Evolutionary conservation across 2,329 filamentous ascomycete genomes (phyloP).

Genomic region (Epichloe sylvatica): DNA sequence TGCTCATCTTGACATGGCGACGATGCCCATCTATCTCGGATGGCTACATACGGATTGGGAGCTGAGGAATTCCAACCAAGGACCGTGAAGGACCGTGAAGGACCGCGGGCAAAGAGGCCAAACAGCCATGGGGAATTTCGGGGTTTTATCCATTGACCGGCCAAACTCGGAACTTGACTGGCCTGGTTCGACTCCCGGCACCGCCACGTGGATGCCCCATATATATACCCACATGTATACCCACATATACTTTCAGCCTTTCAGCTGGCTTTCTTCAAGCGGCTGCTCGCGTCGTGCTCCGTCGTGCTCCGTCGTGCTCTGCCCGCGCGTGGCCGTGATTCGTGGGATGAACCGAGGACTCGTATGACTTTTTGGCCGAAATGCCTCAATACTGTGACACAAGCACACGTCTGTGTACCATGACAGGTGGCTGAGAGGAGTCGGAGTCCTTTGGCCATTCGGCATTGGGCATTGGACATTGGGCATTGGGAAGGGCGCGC

Average conservation of each 20-base stretch:
- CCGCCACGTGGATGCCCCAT: slow-evolving; percentile 5
- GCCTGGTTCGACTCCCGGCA: not conserved
- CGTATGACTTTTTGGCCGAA: too few species aligned
- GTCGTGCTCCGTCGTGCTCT: too few species aligned
- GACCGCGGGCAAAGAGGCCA: not conserved
- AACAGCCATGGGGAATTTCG: not conserved
- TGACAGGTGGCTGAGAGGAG: too few species aligned
- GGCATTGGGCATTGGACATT: too few species aligned
- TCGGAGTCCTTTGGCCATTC: too few species aligned
- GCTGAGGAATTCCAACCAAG: not conserved
- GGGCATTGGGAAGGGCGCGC: too few species aligned
- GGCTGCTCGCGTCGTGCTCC: too few species aligned
- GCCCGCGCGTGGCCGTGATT: too few species aligned
- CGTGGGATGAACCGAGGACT: too few species aligned
- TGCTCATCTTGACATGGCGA: slow-evolving; percentile 5
- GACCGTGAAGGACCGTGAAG: not conserved
- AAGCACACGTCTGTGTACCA: too few species aligned
- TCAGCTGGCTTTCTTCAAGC: not conserved
- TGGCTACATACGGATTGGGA: not conserved
- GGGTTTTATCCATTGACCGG: slow-evolving; percentile 3
- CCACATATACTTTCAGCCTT: not conserved
- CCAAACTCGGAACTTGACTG: not conserved
- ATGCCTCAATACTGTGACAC: too few species aligned
- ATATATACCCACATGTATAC: slow-evolving; percentile 1
- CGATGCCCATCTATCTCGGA: not conserved